phyloP scores from a whole-genome alignment of 192 early-diverging fungal genomes.

The Pilaira anomala region DNA sequence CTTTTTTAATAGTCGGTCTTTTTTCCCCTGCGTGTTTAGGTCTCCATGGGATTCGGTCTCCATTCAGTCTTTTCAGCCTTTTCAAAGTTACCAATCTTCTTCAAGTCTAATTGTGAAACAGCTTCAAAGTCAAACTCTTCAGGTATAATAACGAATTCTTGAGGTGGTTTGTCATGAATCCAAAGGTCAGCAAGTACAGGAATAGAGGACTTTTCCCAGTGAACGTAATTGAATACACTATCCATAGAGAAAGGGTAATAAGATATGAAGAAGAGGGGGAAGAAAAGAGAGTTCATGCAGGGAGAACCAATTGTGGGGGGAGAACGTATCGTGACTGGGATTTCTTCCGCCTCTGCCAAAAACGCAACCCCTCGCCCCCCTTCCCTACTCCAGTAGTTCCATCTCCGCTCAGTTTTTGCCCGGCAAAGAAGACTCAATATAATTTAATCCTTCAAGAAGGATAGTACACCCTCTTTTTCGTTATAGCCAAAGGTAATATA shows the following conservation, averaged over 20 bases:
- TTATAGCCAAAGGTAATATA: constrained; percentile 14
- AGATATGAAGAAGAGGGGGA: background rate
- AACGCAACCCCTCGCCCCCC: background rate
- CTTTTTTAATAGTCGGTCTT: too few species aligned
- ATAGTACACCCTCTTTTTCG: constrained; percentile 9
- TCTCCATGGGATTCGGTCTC: background rate
- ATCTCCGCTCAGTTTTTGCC: too few species aligned
- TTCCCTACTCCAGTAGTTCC: background rate
- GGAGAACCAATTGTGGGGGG: background rate
- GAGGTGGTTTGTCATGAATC: background rate
- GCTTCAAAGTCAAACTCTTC: background rate
- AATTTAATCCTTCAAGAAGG: too few species aligned
- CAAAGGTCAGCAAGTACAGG: background rate
- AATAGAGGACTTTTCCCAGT: background rate
- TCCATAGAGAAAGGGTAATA: background rate
- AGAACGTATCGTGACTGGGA: background rate
- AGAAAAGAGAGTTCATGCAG: background rate
- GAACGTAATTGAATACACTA: background rate
- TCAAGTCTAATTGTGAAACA: background rate
- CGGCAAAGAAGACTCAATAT: too few species aligned
- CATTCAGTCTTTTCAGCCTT: background rate
- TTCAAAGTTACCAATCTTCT: background rate
- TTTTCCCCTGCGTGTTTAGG: background rate
- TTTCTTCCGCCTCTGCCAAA: background rate
- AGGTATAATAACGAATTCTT: background rate